Conservation (phyloP, 805 yeast species). For the Monosporozyma aerobia region DNA sequence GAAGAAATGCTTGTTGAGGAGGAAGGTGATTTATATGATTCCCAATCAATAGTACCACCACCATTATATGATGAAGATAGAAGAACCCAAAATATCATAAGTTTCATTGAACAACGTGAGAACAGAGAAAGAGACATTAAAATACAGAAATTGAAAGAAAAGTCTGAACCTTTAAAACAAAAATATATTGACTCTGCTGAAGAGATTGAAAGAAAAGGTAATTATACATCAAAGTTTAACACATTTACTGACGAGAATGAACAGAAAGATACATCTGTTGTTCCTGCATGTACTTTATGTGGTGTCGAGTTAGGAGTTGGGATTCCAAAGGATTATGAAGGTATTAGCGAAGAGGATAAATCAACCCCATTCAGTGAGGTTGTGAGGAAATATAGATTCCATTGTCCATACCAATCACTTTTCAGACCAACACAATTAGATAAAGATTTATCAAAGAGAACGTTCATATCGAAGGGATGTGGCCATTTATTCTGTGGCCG, state of each 20-base stretch:
- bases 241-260: constrained; percentile 3
- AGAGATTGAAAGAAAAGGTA: constrained; percentile 17
- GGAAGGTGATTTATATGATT: not conserved
- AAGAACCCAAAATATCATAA: constrained; percentile 25
- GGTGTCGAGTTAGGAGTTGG: constrained; percentile 69
- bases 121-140: constrained; percentile 23
- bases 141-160: constrained; percentile 19
- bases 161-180: constrained; percentile 21
- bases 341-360: constrained; percentile 13
- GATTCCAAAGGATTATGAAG: constrained; percentile 44
- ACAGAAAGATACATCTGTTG: constrained; percentile 24
- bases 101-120: constrained; percentile 28
- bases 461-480: constrained; percentile 54
- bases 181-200: constrained; percentile 15
- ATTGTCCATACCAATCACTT: constrained; percentile 60
- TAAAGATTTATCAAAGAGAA: constrained; percentile 50
- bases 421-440: constrained; percentile 45
- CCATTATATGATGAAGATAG: constrained; percentile 4
- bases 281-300: constrained; percentile 56
- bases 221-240: constrained; percentile 25
- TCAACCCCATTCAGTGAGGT: constrained; percentile 24
- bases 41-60: not conserved
- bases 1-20: not conserved
- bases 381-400: constrained; percentile 30
- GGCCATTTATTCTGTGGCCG: constrained; percentile 86